A percentile compares a stretch with the other conserved stretches of the same genome.
phyloP scores from a whole-genome alignment of 1,284 basidiomycete species.

The Sparassis latifolia region DNA sequence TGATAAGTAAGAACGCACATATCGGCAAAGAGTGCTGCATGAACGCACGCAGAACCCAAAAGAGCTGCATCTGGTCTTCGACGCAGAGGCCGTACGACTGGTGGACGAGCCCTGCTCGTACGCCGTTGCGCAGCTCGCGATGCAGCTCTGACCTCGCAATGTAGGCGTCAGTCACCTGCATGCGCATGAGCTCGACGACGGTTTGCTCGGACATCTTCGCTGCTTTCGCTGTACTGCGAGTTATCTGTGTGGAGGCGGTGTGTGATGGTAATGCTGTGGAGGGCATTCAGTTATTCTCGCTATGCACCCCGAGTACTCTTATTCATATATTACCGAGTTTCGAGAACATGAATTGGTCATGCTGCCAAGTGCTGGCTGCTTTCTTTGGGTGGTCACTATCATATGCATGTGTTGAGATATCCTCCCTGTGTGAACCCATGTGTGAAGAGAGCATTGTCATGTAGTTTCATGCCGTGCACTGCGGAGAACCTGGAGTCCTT shows the following conservation, averaged over 20 bases:
- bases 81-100: constrained; percentile 3
- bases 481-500: no score
- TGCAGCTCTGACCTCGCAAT: not conserved
- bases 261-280: not conserved
- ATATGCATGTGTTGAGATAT: no score
- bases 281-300: not conserved
- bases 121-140: constrained; percentile 1
- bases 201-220: not conserved
- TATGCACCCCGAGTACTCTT: not conserved
- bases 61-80: not conserved
- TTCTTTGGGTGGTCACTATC: no score
- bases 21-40: no score
- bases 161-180: not conserved
- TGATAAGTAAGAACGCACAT: no score
- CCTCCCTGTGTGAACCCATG: no score
- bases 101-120: not conserved
- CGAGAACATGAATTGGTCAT: not conserved
- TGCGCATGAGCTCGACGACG: not conserved
- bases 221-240: not conserved
- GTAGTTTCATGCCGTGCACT: no score
- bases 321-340: not conserved
- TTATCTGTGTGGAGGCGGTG: not conserved
- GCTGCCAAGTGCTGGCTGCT: not conserved
- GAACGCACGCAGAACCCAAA: constrained; percentile 1
- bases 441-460: no score